Evolutionary conservation across 75 land plant species (phyloP).

Genomic region (Ceratopteris richardii): DNA sequence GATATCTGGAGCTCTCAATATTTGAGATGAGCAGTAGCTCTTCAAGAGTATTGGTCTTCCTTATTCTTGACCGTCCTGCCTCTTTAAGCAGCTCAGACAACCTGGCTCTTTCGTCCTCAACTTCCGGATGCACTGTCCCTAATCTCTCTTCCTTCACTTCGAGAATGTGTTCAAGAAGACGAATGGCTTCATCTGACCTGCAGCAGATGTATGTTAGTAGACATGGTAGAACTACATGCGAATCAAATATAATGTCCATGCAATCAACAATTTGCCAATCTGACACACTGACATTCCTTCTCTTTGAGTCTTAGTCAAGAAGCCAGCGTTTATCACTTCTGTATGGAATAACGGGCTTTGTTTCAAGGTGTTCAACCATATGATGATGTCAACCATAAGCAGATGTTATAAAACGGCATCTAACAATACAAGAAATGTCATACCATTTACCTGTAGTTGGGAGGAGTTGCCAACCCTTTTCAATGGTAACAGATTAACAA

Average conservation of each 20-base stretch:
- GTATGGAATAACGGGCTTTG: no score
- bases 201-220: background rate
- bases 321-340: background rate
- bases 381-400: no score
- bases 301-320: no score
- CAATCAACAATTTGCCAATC: no score
- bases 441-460: no score
- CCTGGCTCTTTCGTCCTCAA: conserved; percentile 28
- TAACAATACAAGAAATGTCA: conserved; percentile 6
- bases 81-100: conserved; percentile 31
- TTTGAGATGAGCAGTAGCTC: conserved; percentile 21
- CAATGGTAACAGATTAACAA: no score
- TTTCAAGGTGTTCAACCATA: no score
- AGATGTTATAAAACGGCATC: no score
- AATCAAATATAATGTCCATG: no score
- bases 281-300: no score
- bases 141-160: conserved; percentile 39
- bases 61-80: conserved; percentile 20
- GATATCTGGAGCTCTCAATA: conserved; percentile 4
- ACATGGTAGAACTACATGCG: background rate
- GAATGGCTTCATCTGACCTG: conserved; percentile 38
- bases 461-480: no score
- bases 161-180: conserved; percentile 31
- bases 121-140: conserved; percentile 44
- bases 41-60: conserved; percentile 26